Evolutionary conservation across 108 stramenopile species (phyloP).

Genomic region (Fistulifera solaris): DNA sequence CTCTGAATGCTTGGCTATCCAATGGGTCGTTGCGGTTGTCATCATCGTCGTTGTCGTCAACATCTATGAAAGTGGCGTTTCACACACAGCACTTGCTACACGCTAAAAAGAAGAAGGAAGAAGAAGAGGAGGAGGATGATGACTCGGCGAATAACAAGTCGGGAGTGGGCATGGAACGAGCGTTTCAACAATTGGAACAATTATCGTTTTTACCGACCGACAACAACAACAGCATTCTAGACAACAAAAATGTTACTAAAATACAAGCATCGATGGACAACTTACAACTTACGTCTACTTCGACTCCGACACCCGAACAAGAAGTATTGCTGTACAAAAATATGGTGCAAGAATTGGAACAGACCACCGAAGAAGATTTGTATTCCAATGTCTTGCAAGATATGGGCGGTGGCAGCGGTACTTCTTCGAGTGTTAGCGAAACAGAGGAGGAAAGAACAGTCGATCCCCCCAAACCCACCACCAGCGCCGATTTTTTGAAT

Average conservation of each 20-base stretch:
- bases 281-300: not conserved
- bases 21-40: no score
- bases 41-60: no score
- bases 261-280: not conserved
- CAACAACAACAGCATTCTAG: slow-evolving; percentile 9
- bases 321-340: slow-evolving; percentile 35
- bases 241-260: not conserved
- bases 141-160: slow-evolving; percentile 3
- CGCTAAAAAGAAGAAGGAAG: slow-evolving; percentile 9
- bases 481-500: slow-evolving; percentile 34
- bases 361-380: slow-evolving; percentile 15
- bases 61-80: no score
- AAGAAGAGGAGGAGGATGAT: slow-evolving; percentile 6
- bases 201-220: slow-evolving; percentile 5
- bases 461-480: slow-evolving; percentile 6
- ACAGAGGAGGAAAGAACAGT: not conserved
- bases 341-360: slow-evolving; percentile 31
- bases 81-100: not conserved
- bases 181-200: slow-evolving; percentile 31
- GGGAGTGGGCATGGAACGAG: slow-evolving; percentile 34
- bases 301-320: slow-evolving; percentile 15
- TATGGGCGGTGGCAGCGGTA: slow-evolving; percentile 8
- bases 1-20: no score
- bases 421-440: not conserved
- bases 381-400: slow-evolving; percentile 27